Base-by-base conservation (phyloP, 116 monocot species). In the Papilionanthe hybrid region DNA sequence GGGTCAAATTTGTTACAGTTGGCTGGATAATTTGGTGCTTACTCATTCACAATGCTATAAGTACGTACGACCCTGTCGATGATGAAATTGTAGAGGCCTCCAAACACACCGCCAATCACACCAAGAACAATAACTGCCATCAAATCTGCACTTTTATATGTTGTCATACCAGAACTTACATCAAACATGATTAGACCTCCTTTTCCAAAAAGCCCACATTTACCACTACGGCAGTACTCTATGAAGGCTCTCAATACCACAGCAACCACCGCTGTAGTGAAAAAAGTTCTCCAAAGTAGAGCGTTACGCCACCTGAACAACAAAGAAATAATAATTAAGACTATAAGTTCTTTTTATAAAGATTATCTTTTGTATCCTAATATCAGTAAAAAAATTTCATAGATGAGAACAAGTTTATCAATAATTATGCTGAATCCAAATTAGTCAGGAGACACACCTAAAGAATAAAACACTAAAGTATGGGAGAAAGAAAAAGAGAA, bases 111-210 rank as follows among this genome's bases (percentile, higher is more conserved):
- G 2, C 98, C 94, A 65, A 93, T 82, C 17, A 90, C 49, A 45
- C 94, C 92, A 75, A 94, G 86, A 77, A 92, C 78, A 20, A 97
- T 63, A 53, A 92, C 86, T 49, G 91, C 90, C 1, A 89, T 20
- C 43, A 97, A 77, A 85, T 97, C 97, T 0, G 79, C 75, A 5
- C 77, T 79, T 65, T 80, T 87, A 71, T 94, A 97, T 5, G 87
- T 77, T 9, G 86, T 75, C 72, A 79, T 25, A 47, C 75, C 86
- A 53, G 89, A 83, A 67, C 92, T 94, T 30, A 97, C 65, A 60
- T 97, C 94, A 79, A 97, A 97, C 92, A 97, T 97, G 53, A 97
- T 94, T 29, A 97, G 45, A 47, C 97, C 97, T 53, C 92, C 97
- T 72, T 94, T 68, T 0, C 97, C 97, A 79, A 97, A 97, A 32